phyloP scores from a whole-genome alignment of 2,329 filamentous ascomycete species.

The Magnaporthiopsis poae region DNA sequence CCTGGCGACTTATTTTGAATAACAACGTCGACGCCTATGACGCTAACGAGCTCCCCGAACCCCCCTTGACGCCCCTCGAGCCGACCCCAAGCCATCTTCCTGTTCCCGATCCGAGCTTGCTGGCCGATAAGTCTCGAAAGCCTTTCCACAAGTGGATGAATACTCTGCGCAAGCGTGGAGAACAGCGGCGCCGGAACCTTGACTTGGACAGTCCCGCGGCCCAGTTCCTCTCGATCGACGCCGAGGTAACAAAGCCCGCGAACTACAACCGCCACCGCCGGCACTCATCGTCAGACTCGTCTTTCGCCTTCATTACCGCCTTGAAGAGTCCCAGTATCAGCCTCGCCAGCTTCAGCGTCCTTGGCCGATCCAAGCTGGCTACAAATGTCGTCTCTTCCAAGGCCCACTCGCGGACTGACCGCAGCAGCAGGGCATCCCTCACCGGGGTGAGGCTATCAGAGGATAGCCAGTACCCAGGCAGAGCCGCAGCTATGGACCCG shows the following conservation, averaged over 20 bases:
- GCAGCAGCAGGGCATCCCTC: slow-evolving; percentile 52
- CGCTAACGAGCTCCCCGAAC: background rate
- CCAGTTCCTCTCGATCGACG: slow-evolving; percentile 23
- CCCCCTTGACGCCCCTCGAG: background rate
- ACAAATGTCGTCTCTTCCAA: slow-evolving; percentile 44
- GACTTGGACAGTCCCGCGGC: slow-evolving; percentile 16
- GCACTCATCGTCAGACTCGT: slow-evolving; percentile 61
- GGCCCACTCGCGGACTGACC: slow-evolving; percentile 48
- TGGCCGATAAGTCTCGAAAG: slow-evolving; percentile 14
- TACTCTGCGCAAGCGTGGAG: slow-evolving; percentile 51
- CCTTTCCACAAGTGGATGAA: slow-evolving; percentile 68
- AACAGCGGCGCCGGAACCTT: slow-evolving; percentile 26
- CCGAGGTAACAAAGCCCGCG: slow-evolving; percentile 17
- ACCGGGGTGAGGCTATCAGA: slow-evolving; percentile 54
- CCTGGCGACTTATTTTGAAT: background rate
- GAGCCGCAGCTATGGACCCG: slow-evolving; percentile 47
- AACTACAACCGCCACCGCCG: slow-evolving; percentile 27
- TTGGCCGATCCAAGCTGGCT: slow-evolving; percentile 45
- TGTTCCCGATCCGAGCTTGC: background rate
- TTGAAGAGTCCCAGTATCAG: slow-evolving; percentile 76
- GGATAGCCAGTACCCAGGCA: slow-evolving; percentile 53
- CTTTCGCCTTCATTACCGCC: slow-evolving; percentile 68
- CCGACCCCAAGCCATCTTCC: background rate
- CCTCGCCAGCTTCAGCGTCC: slow-evolving; percentile 60
- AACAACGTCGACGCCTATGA: background rate